Evolutionary conservation across 352 stramenopile species (phyloP).

Genomic region (Phytopythium cucurbitacearum): DNA sequence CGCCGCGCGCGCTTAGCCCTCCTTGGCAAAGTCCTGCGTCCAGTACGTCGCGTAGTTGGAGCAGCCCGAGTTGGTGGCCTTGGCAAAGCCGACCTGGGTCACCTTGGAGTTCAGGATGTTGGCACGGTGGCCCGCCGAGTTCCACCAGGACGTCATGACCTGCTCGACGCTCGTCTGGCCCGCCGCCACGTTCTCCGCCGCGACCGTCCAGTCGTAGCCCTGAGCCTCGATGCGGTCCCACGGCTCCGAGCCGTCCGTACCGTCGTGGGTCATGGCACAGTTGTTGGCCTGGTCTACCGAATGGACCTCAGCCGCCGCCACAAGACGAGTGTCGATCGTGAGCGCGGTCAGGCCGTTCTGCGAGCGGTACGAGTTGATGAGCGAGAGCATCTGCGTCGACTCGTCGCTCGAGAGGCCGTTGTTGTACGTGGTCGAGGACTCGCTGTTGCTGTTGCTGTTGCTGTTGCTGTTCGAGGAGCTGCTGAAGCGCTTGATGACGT

Average conservation of each 20-base stretch:
- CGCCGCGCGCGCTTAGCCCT: neutral
- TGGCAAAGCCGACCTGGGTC: constrained; percentile 24
- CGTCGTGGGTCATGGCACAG: constrained; percentile 39
- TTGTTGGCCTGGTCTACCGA: constrained; percentile 29
- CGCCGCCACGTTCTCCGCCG: constrained; percentile 38
- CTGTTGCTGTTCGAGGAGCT: neutral
- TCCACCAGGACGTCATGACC: constrained; percentile 49
- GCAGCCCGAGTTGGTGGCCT: constrained; percentile 21
- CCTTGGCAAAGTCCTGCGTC: constrained; percentile 48
- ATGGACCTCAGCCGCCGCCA: constrained; percentile 10
- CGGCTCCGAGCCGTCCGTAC: constrained; percentile 21
- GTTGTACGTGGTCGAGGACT: constrained; percentile 2
- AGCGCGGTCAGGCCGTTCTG: constrained; percentile 23
- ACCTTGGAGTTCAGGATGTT: constrained; percentile 43
- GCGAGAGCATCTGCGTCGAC: constrained; percentile 21
- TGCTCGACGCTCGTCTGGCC: constrained; percentile 27
- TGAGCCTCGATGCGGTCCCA: constrained; percentile 26
- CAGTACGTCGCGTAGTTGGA: constrained; percentile 45
- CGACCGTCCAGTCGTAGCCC: constrained; percentile 35
- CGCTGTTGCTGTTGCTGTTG: constrained; percentile 3
- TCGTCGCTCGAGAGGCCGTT: constrained; percentile 13
- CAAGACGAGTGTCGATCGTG: constrained; percentile 20
- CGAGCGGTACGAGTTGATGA: constrained; percentile 34
- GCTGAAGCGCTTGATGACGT: constrained; percentile 15
- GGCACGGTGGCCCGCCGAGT: constrained; percentile 31